phyloP scores from a whole-genome alignment of 2,329 filamentous ascomycete genomes.

The Stachybotrys elegans region DNA sequence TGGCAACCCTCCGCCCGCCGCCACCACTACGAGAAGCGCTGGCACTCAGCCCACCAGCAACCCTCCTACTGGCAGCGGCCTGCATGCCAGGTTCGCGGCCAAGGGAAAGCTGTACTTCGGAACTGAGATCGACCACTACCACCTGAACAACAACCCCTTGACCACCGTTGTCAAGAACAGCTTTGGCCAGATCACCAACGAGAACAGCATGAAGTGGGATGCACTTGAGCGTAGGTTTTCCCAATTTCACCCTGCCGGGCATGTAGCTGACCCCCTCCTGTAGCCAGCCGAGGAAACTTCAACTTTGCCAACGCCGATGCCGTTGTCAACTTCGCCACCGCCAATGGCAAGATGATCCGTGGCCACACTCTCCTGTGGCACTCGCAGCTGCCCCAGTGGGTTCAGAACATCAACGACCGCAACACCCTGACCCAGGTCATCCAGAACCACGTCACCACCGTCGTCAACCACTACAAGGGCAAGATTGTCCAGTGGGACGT shows the following conservation, averaged over 20 bases:
- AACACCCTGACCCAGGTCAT: slow-evolving; percentile 49
- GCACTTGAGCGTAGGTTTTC: slow-evolving; percentile 35
- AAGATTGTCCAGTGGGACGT: slow-evolving; percentile 61
- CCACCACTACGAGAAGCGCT: not conserved
- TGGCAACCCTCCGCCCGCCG: not conserved
- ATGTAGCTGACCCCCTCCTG: not conserved
- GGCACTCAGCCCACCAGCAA: not conserved
- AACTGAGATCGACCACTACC: slow-evolving; percentile 48
- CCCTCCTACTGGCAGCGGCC: not conserved
- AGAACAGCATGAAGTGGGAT: slow-evolving; percentile 71
- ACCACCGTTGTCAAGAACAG: slow-evolving; percentile 52
- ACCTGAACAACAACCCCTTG: slow-evolving; percentile 42
- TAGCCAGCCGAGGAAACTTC: slow-evolving; percentile 39
- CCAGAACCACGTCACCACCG: slow-evolving; percentile 52
- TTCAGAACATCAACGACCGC: slow-evolving; percentile 48
- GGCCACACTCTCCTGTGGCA: slow-evolving; percentile 66
- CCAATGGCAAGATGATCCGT: slow-evolving; percentile 54
- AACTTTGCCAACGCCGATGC: slow-evolving; percentile 55
- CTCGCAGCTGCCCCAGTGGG: slow-evolving; percentile 54
- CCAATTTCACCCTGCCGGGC: not conserved
- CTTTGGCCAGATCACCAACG: slow-evolving; percentile 61
- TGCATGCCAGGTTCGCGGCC: slow-evolving; percentile 36
- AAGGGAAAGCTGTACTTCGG: slow-evolving; percentile 62
- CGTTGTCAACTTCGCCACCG: slow-evolving; percentile 52
- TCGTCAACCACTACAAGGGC: slow-evolving; percentile 56